Evolutionary conservation across 257 asterid genomes (phyloP).

Genomic region (Nemophila menziesii): DNA sequence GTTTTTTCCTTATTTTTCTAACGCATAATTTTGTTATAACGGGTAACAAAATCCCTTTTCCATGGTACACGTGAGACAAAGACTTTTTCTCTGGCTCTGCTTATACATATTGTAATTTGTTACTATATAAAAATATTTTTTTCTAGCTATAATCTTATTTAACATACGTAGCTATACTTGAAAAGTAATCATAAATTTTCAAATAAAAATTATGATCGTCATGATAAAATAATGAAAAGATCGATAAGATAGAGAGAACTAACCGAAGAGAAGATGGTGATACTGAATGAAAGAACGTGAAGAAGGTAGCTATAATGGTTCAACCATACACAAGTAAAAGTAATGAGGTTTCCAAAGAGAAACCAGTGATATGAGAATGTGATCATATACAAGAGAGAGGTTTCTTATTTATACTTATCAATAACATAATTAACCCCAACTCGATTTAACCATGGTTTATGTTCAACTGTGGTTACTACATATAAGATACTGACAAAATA

Average conservation of each 20-base stretch:
- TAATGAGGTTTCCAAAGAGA: background rate
- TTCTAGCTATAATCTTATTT: too few species aligned
- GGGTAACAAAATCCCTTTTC: too few species aligned
- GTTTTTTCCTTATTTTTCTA: too few species aligned
- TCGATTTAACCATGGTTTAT: slow-evolving; percentile 10
- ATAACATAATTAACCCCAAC: background rate
- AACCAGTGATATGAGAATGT: background rate
- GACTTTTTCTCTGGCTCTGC: too few species aligned
- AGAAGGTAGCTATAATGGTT: background rate
- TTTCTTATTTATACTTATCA: slow-evolving; percentile 5
- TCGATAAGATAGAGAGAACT: background rate
- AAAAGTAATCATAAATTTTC: too few species aligned
- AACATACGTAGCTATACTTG: too few species aligned
- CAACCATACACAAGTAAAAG: slow-evolving; percentile 10
- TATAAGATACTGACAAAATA: slow-evolving; percentile 5
- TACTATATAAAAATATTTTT: too few species aligned
- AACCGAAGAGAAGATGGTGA: slow-evolving; percentile 5
- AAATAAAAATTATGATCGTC: too few species aligned
- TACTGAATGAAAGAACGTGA: background rate
- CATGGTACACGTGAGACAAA: too few species aligned
- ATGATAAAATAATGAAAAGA: too few species aligned
- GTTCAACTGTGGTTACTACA: slow-evolving; percentile 6
- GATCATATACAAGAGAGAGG: background rate
- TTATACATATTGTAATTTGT: too few species aligned
- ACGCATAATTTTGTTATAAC: too few species aligned